Conservation (phyloP, 768 basidiomycete species). For the Boletus tylopilopsis region DNA sequence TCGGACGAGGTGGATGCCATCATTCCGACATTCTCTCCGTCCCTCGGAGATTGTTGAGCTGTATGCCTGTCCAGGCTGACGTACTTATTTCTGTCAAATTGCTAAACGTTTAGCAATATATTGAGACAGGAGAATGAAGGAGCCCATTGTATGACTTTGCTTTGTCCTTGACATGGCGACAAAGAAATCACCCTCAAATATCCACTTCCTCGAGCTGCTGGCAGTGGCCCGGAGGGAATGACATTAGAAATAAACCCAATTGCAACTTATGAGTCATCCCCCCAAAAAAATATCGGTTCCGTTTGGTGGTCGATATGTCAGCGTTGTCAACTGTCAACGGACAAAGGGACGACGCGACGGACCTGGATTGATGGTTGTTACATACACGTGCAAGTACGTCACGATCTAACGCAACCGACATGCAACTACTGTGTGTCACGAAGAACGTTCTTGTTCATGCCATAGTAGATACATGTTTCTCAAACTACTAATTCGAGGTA, state of each 20-base stretch:
- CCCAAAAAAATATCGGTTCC: background rate
- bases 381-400: background rate
- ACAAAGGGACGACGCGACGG: background rate
- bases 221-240: background rate
- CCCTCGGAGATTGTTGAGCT: too few species aligned
- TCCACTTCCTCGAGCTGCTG: background rate
- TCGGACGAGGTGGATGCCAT: too few species aligned
- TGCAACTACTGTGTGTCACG: background rate
- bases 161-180: too few species aligned
- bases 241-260: background rate
- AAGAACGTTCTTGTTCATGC: conserved; percentile 9
- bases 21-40: too few species aligned
- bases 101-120: too few species aligned
- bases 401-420: background rate
- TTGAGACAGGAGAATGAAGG: too few species aligned
- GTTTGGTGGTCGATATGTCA: conserved; percentile 3
- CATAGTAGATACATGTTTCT: conserved; percentile 29
- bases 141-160: too few species aligned
- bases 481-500: conserved; percentile 27
- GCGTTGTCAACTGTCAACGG: conserved; percentile 1
- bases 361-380: background rate
- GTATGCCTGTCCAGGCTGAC: too few species aligned
- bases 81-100: too few species aligned
- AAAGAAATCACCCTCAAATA: too few species aligned
- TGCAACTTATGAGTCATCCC: conserved; percentile 3